Evolutionary conservation across 2,329 filamentous ascomycete species (phyloP), one percentile per base, ranked within the genome.

Genomic region (Coccinonectria pachysandricola): DNA sequence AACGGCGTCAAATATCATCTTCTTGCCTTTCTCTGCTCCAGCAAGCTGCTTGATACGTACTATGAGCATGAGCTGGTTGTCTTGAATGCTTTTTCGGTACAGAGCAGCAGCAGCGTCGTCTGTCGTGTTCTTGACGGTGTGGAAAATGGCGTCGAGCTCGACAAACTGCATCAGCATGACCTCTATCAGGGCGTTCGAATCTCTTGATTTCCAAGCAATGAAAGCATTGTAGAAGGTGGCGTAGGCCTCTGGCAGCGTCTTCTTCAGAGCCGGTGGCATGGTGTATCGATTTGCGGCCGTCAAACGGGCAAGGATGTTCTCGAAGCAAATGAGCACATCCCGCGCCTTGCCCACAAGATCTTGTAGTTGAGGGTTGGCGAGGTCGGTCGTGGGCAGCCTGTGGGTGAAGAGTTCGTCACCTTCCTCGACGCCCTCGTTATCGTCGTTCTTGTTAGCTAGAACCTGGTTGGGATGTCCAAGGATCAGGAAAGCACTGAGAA

Each of bases 81-180:
- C 78, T 31, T 80, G 71, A 37, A 88, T 86, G 33, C 82, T 85
- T 43, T 84, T 70, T 18, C 75, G 73, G 47, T 87, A 88, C n/a
- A 85, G 73, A 11, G 72, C 73, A 1, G 79, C 72, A 3, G 85
- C 81, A 10, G 75, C 72, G 19, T 79, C 75, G 24, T 82, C 75
- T 1, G 75, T 81, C 27, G 77, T 76, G 42, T 85, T 76, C 50
- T 85, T 86, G 49, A 91, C 80, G 3, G 79, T 82, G 48, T 86
- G 79, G 65, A 81, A 81, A 24, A 88, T 88, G 18, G 78, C 78
- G 45, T 91, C 83, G 3, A 91, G 68, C 48, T 86, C 82, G 11
- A 87, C 80, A 51, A 88, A 87, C 38, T 85, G 81, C 45, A 83
- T 69, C n/a, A 88, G 66, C 82, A 91, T 87, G 29, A 84, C 78